Percentiles rank a stretch among this genome's conserved stretches.
Evolutionary conservation across 352 stramenopile genomes (phyloP).

Genomic region (Phytophthora uliginosa): DNA sequence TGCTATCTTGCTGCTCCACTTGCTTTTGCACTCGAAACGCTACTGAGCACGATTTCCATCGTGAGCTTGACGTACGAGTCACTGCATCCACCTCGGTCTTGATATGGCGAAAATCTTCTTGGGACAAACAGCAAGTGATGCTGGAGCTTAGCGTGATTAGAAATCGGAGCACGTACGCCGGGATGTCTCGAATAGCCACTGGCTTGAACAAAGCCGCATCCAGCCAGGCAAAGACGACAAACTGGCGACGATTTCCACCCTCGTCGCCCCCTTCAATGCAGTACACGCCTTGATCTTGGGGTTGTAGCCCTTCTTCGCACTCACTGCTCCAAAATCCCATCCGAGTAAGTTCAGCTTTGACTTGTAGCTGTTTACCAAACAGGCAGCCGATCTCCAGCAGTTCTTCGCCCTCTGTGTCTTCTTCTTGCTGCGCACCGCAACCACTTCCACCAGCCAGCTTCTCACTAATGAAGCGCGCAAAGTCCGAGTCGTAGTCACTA

Average conservation of each 20-base stretch:
- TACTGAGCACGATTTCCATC: conserved; percentile 36
- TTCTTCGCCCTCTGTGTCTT: conserved; percentile 2
- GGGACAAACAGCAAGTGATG: conserved; percentile 36
- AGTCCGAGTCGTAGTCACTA: conserved; percentile 66
- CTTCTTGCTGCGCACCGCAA: neutral
- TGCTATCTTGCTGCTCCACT: conserved; percentile 50
- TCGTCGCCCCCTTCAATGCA: conserved; percentile 23
- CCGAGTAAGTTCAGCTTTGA: conserved; percentile 50
- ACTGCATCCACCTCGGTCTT: conserved; percentile 20
- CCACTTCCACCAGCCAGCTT: conserved; percentile 36
- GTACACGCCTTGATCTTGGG: conserved; percentile 66
- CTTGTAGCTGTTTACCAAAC: conserved; percentile 66
- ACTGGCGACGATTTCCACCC: neutral
- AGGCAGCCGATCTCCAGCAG: conserved; percentile 49
- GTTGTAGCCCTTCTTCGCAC: conserved; percentile 34
- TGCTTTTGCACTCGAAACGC: conserved; percentile 57
- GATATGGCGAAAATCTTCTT: conserved; percentile 22
- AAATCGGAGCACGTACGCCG: conserved; percentile 72
- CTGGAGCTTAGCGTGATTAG: conserved; percentile 28
- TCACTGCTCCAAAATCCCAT: conserved; percentile 47
- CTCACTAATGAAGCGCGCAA: conserved; percentile 61
- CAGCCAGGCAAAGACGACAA: conserved; percentile 75
- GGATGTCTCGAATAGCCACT: conserved; percentile 50
- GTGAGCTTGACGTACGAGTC: conserved; percentile 6
- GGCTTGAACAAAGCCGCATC: conserved; percentile 42